phyloP scores from a whole-genome alignment of 768 basidiomycete species.

The Suillus fuscotomentosus region DNA sequence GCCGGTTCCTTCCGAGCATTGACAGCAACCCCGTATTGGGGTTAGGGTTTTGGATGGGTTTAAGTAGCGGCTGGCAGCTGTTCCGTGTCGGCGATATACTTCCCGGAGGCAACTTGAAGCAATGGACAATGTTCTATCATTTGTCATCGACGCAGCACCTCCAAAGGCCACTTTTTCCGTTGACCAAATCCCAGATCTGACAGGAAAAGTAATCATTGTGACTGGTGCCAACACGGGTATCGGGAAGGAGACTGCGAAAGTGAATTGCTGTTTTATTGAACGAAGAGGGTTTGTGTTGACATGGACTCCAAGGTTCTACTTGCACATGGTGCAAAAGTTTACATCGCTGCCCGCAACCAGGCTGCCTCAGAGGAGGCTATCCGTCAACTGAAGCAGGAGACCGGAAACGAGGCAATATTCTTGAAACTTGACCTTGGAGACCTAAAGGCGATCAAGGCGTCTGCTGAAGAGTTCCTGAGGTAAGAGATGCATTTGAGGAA shows the following conservation, averaged over 20 bases:
- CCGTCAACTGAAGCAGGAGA: slow-evolving; percentile 27
- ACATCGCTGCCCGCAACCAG: slow-evolving; percentile 31
- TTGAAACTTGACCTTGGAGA: slow-evolving; percentile 39
- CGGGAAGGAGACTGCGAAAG: slow-evolving; percentile 25
- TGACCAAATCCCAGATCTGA: slow-evolving; percentile 33
- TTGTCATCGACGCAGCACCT: slow-evolving; percentile 16
- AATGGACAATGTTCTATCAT: slow-evolving; percentile 11
- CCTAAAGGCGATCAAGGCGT: slow-evolving; percentile 30
- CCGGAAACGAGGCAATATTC: slow-evolving; percentile 31
- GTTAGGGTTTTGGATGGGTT: neutral
- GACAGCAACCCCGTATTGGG: neutral
- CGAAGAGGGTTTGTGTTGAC: neutral
- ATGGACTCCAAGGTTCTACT: slow-evolving; percentile 21
- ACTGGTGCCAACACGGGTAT: slow-evolving; percentile 35
- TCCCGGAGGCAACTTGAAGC: neutral
- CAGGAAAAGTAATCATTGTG: slow-evolving; percentile 32
- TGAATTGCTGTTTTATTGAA: neutral
- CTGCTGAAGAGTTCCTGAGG: slow-evolving; percentile 34
- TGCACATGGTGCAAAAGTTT: slow-evolving; percentile 33
- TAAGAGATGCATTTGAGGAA: slow-evolving; percentile 1
- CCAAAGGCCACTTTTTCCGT: slow-evolving; percentile 24
- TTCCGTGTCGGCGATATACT: neutral
- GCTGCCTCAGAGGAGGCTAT: slow-evolving; percentile 28
- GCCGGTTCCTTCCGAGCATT: too few relatives aligned
- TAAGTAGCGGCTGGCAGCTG: neutral